Base-by-base conservation (phyloP, 2,329 filamentous ascomycete genomes). In the Pleoardoris graminearum region DNA sequence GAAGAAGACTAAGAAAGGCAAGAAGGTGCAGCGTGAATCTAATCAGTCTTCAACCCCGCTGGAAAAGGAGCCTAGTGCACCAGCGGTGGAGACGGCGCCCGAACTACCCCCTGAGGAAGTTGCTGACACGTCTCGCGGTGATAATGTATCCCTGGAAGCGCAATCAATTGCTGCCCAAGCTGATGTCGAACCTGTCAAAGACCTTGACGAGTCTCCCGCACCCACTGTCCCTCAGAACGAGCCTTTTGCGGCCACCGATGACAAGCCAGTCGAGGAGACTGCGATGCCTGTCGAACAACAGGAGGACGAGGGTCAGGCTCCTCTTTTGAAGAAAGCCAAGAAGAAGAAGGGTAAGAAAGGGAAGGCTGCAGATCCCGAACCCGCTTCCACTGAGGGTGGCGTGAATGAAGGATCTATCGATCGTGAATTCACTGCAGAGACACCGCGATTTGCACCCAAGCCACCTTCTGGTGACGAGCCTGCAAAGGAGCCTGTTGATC, bases 1-100 rank as follows among this genome's bases (percentile, higher is more conserved):
- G 29, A 59, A 52, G 49, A 65, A 65, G 38, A 41, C 49, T 6
- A 80, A 79, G 57, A 79, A 80, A 53, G 60, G 59, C 22, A 55
- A 55, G 32, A 64, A 60, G 50, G 63, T 21, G 44, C 42, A 33
- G 30, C 19, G 14, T 23, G 11, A 23, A 25, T 48, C 21, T 35
- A 51, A 27, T 17, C 49, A 42, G 37, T 48, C 23, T 41, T 51
- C 14, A 37, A 43, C n/a, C 36, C 41, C 29, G 27, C 11, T 23
- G 1, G 37, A 45, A 30, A 17, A 47, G 17, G 45, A 58, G 25
- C 19, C 49, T 35, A n/a, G 7, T 16, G 35, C 37, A 1, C 42
- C 37, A 21, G 2, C 42, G 10, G 30, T 14, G 5, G 22, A 41
- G 8, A 19, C 12, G 23, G 8, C 23, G 36, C n/a, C 25, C 10